phyloP scores from a whole-genome alignment of 176 grass and related monocot species.

The Chrysopogon serrulatus region DNA sequence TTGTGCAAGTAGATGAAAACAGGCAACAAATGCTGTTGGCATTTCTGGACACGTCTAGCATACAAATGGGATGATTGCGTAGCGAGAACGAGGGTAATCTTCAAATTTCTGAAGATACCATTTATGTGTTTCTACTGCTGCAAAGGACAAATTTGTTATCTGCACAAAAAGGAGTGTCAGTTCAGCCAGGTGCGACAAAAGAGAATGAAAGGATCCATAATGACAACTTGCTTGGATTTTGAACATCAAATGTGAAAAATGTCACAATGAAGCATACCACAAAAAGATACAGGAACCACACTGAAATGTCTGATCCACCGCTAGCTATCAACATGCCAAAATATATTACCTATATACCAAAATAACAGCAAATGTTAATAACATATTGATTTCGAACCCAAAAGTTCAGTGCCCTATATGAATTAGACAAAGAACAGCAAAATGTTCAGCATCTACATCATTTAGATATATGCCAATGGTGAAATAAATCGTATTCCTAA shows the following conservation, averaged over 20 bases:
- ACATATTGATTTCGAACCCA: background rate
- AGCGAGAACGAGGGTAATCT: constrained; percentile 60
- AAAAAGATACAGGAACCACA: constrained; percentile 85
- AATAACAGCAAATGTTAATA: constrained; percentile 11
- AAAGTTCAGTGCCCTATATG: background rate
- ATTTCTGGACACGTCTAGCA: constrained; percentile 40
- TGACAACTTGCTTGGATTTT: background rate
- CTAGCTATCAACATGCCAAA: constrained; percentile 67
- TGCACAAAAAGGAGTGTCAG: constrained; percentile 22
- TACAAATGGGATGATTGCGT: constrained; percentile 79
- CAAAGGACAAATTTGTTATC: constrained; percentile 75
- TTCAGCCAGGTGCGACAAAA: background rate
- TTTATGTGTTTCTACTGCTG: constrained; percentile 75
- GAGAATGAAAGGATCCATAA: background rate
- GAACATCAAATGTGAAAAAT: background rate
- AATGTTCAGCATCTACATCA: background rate
- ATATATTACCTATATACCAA: constrained; percentile 71
- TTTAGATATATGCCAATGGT: background rate
- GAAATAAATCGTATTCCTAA: background rate
- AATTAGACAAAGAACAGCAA: background rate
- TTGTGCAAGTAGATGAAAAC: constrained; percentile 3
- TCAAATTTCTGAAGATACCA: constrained; percentile 96
- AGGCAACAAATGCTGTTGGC: background rate
- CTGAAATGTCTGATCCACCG: constrained; percentile 54
- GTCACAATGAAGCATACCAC: constrained; percentile 53